phyloP scores from a whole-genome alignment of 139 green algal species.

The Chlorella vulgaris region DNA sequence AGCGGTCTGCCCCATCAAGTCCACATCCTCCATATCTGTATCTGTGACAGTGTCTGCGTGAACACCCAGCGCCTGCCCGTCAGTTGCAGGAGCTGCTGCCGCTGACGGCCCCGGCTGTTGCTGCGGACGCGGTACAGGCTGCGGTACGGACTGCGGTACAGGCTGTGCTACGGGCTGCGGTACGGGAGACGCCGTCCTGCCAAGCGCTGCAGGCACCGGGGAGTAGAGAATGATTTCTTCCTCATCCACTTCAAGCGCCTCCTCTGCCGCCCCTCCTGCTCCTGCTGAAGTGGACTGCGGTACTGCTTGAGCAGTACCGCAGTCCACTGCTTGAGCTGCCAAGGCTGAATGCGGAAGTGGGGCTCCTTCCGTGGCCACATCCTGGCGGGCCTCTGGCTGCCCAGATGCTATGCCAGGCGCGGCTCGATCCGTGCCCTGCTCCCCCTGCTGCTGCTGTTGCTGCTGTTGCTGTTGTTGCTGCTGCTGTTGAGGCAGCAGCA shows the following conservation, averaged over 20 bases:
- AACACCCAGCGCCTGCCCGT: not conserved
- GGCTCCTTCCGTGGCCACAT: not conserved
- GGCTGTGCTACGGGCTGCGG: not conserved
- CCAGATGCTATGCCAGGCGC: not conserved
- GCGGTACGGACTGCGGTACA: not conserved
- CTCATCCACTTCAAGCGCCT: not conserved
- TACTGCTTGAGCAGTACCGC: not conserved
- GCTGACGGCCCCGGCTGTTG: not conserved
- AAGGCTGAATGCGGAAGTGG: not conserved
- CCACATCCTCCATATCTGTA: not conserved
- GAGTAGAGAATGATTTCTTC: constrained; percentile 1
- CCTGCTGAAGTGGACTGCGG: not conserved
- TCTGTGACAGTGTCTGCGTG: not conserved
- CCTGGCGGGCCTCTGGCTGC: not conserved
- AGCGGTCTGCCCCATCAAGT: not conserved
- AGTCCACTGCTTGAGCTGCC: not conserved
- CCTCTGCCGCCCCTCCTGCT: not conserved
- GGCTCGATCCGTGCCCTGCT: not conserved
- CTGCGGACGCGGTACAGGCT: not conserved
- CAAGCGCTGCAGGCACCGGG: not conserved
- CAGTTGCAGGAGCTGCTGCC: not conserved
- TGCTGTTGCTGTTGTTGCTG: not conserved
- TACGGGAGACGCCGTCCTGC: not conserved
- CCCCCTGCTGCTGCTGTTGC: not conserved
- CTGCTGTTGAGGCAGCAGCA: not conserved